Evolutionary conservation across 352 stramenopile genomes (phyloP).

Genomic region (Phytophthora cryptogea): DNA sequence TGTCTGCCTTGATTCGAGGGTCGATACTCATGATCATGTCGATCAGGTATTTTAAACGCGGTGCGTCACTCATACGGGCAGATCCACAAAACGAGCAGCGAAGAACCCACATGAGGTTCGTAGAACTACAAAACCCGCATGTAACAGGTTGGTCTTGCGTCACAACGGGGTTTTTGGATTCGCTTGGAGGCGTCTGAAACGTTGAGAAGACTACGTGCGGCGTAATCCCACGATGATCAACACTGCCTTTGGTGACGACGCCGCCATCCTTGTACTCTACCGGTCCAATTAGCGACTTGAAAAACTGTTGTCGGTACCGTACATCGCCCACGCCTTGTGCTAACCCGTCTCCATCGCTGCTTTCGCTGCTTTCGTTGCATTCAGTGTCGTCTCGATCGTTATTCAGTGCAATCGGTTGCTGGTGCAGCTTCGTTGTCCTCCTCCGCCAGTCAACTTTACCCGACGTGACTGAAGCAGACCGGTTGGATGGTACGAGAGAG

Average conservation of each 20-base stretch:
- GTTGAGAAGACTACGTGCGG: constrained; percentile 68
- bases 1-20: constrained; percentile 55
- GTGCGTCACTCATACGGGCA: constrained; percentile 70
- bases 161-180: constrained; percentile 47
- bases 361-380: constrained; percentile 24
- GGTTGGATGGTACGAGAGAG: constrained; percentile 8
- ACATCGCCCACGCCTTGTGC: constrained; percentile 18
- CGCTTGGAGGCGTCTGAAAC: constrained; percentile 54
- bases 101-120: constrained; percentile 69
- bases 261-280: constrained; percentile 53
- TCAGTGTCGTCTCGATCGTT: constrained; percentile 8
- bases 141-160: constrained; percentile 30
- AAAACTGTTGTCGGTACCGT: constrained; percentile 29
- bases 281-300: constrained; percentile 28
- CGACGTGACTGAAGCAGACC: constrained; percentile 16
- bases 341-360: constrained; percentile 12
- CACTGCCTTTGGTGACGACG: constrained; percentile 41
- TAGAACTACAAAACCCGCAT: constrained; percentile 77
- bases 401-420: constrained; percentile 15
- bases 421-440: constrained; percentile 4
- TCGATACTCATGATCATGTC: constrained; percentile 81
- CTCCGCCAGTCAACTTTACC: constrained; percentile 13
- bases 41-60: constrained; percentile 76
- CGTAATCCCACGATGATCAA: constrained; percentile 69
- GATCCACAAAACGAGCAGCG: constrained; percentile 76